phyloP scores from a whole-genome alignment of 306 rosid genomes.

The Dicorynia guianensis region DNA sequence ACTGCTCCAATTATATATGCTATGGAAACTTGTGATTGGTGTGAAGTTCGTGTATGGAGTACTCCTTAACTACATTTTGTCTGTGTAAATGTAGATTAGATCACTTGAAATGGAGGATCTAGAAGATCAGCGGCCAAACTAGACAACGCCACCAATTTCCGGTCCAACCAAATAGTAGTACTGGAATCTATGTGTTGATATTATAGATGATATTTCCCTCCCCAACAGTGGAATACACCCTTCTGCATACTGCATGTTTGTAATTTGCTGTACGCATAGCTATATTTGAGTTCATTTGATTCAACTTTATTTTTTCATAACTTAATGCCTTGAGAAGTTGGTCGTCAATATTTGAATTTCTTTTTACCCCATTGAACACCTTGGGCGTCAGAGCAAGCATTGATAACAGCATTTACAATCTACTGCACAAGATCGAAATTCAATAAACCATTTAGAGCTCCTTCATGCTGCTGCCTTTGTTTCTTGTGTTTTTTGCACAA shows the following conservation, averaged over 20 bases:
- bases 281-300: constrained; percentile 28
- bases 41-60: constrained; percentile 5
- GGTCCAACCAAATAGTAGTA: constrained; percentile 26
- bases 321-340: not conserved
- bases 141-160: constrained; percentile 19
- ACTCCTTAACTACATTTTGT: constrained; percentile 13
- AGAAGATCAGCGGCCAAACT: constrained; percentile 15
- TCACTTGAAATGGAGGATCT: constrained; percentile 29
- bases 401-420: no score
- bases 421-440: not conserved
- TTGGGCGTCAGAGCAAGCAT: no score
- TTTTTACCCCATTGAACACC: not conserved
- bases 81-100: constrained; percentile 20
- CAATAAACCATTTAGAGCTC: no score
- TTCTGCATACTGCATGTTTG: not conserved
- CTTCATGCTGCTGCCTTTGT: no score
- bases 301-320: constrained; percentile 2
- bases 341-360: not conserved
- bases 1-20: constrained; percentile 1
- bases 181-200: constrained; percentile 37
- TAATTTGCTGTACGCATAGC: constrained; percentile 32
- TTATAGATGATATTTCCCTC: constrained; percentile 24
- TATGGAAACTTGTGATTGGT: not conserved
- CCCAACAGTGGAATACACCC: not conserved
- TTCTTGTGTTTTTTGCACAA: no score